Base-by-base conservation (phyloP, 164 flowering plant species). In the Tetrastigma voinierianum region DNA sequence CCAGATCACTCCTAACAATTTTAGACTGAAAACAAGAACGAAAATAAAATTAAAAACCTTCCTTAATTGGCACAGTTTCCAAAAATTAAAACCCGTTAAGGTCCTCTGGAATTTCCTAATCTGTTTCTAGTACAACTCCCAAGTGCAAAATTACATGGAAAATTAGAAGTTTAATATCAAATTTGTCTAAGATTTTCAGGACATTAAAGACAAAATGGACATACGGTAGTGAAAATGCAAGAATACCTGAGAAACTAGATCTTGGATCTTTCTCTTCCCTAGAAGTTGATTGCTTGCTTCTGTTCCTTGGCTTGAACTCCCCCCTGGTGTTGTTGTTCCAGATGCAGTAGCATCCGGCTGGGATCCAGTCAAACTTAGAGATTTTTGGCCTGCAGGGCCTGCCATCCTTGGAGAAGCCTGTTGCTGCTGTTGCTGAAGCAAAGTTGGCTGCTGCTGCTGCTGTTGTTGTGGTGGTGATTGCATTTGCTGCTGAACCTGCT, bases 251-350 rank as follows among this genome's bases (percentile, higher is more conserved):
- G 96, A 80, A 68, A 90, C 97, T 73, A 94, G 67, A 80, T 94
- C 98, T 63, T 87, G 97, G 73, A 94, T 88, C 77, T 86, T 91
- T 77, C 98, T 83, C 82, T 94, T 94, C 61, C 98, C 97, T 75
- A 90, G 93, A 73, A 91, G 81, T 68, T 91, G 97, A 80, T 86
- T 94, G 67, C 84, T 84, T 57, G 89, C 88, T 78, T 91, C 97
- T 61, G 90, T 86, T 71, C 97, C 97, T 76, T 87, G 98, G 80
- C 98, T 94, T 57, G 96, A 86, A 78, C 97, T 91, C 3, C 97
- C 97, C 23, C 96, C 96, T 9, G 96, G 91, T 15, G 97, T 90
- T 25, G 95, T 87, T 65, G 90, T 73, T 46, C 95, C 93, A 56
- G 98, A 91, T 63, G 84, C 94, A 66, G 96, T 86, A 59, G 96